These are phyloP conservation scores for Hylodesmum podocarpum DNA, from an alignment of 306 rosid genomes.

Conservation along the genomic window DNA sequence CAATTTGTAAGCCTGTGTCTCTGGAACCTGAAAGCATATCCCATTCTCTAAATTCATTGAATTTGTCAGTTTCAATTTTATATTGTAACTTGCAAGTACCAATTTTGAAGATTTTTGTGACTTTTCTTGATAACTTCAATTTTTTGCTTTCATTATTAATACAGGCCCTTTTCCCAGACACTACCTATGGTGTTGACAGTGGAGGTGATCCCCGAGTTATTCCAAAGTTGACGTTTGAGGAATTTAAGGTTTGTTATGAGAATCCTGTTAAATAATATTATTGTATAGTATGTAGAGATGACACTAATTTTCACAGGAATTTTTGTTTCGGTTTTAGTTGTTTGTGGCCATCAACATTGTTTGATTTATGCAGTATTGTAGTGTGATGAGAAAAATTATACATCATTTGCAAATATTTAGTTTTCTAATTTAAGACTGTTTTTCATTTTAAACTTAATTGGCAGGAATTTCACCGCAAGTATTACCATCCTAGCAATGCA, in stretches of 20 bases:
- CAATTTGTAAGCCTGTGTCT: neutral
- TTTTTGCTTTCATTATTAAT: constrained; percentile 18
- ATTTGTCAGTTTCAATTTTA: constrained; percentile 22
- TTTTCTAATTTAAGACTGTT: neutral
- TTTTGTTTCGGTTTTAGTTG: neutral
- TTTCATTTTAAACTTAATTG: constrained; percentile 31
- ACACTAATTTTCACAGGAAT: neutral
- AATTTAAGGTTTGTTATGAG: constrained; percentile 73
- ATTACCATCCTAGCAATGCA: constrained; percentile 94
- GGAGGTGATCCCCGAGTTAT: constrained; percentile 96
- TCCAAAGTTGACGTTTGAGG: constrained; percentile 85
- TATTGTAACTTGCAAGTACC: constrained; percentile 8
- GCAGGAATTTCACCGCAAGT: constrained; percentile 94
- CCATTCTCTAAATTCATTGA: constrained; percentile 7
- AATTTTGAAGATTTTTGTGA: neutral
- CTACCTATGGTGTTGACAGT: constrained; percentile 92
- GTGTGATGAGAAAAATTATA: neutral
- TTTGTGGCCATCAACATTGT: neutral
- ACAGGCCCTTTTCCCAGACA: constrained; percentile 98
- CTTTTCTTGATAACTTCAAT: constrained; percentile 5
- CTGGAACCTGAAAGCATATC: constrained; percentile 14
- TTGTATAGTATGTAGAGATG: neutral
- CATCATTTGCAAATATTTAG: constrained; percentile 8
- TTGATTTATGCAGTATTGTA: constrained; percentile 8
- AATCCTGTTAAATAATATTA: neutral